A percentile compares a stretch with the other conserved stretches of the same genome.
phyloP scores from a whole-genome alignment of 257 asterid genomes.

The Handroanthus guayacan region DNA sequence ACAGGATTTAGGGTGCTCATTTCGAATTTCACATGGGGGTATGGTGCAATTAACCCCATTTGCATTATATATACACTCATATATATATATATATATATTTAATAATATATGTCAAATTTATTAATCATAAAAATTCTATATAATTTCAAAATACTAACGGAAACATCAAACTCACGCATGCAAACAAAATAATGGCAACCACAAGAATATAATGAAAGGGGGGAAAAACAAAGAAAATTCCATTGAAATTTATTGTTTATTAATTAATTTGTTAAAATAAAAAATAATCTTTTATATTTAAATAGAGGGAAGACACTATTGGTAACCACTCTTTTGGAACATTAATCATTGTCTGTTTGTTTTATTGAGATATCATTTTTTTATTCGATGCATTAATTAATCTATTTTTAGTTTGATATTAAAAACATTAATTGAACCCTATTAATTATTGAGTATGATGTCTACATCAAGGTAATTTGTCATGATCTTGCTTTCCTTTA shows the following conservation, averaged over 20 bases:
- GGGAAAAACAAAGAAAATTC: neutral
- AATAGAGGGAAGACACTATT: neutral
- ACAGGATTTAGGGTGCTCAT: too few relatives aligned
- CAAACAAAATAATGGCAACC: slow-evolving; percentile 40
- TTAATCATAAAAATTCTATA: neutral
- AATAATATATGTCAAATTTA: neutral
- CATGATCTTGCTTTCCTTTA: too few relatives aligned
- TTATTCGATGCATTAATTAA: slow-evolving; percentile 3
- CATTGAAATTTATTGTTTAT: neutral
- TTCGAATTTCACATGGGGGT: too few relatives aligned
- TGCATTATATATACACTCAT: neutral
- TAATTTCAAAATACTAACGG: slow-evolving; percentile 23
- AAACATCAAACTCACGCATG: slow-evolving; percentile 1
- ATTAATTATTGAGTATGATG: too few relatives aligned
- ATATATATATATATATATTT: neutral
- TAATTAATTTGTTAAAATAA: neutral
- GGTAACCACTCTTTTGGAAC: neutral
- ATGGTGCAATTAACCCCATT: too few relatives aligned
- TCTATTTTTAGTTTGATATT: neutral
- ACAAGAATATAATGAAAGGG: slow-evolving; percentile 18
- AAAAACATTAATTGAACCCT: neutral
- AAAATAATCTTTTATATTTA: neutral
- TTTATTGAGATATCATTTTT: slow-evolving; percentile 24
- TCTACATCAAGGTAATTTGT: too few relatives aligned
- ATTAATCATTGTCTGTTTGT: neutral